Conservation (phyloP, 108 stramenopile genomes). For the Mayamaea pseudoterrestris region DNA sequence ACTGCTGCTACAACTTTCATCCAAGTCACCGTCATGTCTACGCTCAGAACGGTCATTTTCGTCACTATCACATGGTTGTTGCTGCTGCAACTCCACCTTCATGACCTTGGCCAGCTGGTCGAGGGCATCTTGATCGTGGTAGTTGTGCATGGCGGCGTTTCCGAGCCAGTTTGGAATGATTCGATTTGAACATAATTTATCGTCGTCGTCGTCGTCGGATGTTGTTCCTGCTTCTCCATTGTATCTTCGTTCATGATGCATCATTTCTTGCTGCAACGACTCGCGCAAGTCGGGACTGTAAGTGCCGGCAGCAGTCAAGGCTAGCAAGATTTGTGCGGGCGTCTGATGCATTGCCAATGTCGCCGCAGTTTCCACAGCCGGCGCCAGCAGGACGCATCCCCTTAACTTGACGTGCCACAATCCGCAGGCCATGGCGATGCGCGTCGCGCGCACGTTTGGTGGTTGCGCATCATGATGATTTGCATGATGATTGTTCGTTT, state of each 20-base stretch:
- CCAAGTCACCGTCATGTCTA: constrained; percentile 8
- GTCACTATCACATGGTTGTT: constrained; percentile 9
- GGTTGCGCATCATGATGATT: no score
- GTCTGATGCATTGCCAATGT: no score
- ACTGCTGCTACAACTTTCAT: constrained; percentile 6
- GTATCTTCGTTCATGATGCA: no score
- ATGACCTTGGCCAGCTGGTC: constrained; percentile 37
- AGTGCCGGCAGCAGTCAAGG: no score
- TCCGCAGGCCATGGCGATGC: constrained; percentile 79
- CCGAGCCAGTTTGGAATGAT: constrained; percentile 56
- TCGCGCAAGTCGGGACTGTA: constrained; percentile 63
- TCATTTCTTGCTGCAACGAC: constrained; percentile 5
- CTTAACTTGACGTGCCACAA: no score
- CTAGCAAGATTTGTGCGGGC: no score
- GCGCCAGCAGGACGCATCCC: no score
- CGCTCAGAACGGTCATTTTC: constrained; percentile 4
- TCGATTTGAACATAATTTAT: no score
- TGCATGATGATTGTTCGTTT: no score
- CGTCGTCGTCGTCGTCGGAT: no score
- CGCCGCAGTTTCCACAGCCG: no score
- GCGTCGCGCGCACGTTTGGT: constrained; percentile 59
- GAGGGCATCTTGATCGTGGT: constrained; percentile 52
- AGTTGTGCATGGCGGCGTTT: constrained; percentile 57
- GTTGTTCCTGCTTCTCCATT: neutral
- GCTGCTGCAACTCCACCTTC: no score